These are phyloP conservation scores for Ustilago loliicola DNA, from an alignment of 1,284 basidiomycete genomes.

Conservation along the genomic window DNA sequence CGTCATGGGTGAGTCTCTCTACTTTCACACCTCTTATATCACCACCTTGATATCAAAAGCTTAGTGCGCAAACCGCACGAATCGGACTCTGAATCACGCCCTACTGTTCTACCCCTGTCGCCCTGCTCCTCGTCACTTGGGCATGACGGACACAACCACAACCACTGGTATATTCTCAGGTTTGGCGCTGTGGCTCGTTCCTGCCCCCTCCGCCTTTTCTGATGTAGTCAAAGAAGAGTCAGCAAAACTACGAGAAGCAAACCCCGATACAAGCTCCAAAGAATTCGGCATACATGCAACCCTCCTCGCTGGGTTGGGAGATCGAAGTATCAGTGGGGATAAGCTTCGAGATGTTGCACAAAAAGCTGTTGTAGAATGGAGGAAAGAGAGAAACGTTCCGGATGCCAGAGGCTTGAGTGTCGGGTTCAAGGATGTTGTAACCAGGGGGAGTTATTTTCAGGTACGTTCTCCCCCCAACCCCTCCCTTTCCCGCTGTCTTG, in stretches of 20 bases:
- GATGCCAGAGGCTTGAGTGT: background rate
- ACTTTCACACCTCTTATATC: background rate
- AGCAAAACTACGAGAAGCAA: background rate
- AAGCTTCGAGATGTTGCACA: background rate
- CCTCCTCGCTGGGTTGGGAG: conserved; percentile 32
- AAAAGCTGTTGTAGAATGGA: conserved; percentile 12
- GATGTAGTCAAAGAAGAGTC: conserved; percentile 3
- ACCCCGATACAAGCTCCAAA: background rate
- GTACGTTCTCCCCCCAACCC: conserved; percentile 7
- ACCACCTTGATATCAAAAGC: background rate
- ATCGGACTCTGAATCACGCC: background rate
- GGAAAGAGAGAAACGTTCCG: background rate
- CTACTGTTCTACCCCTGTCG: background rate
- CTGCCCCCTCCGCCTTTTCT: background rate
- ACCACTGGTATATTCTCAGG: conserved; percentile 36
- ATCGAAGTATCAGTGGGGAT: background rate
- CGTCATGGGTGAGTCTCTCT: conserved; percentile 7
- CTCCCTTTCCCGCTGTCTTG: too few species aligned
- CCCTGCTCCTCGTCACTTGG: conserved; percentile 1
- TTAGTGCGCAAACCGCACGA: background rate
- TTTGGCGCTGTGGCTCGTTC: conserved; percentile 38
- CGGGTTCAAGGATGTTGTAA: conserved; percentile 19
- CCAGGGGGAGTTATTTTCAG: conserved; percentile 35
- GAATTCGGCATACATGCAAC: conserved; percentile 40
- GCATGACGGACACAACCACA: conserved; percentile 1